Conservation (phyloP, 179 eudicot genomes). For the Spinacia oleracea region DNA sequence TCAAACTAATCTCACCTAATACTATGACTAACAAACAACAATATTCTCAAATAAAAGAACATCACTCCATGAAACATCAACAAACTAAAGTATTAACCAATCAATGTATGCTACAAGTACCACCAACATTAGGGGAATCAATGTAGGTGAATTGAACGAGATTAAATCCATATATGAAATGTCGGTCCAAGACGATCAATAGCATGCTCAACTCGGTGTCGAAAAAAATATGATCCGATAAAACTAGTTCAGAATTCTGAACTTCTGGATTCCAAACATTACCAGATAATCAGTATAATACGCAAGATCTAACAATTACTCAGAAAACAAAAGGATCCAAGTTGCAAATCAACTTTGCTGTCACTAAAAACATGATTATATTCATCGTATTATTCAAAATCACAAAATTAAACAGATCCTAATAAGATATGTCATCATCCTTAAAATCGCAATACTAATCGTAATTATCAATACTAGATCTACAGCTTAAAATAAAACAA, state of each 20-base stretch:
- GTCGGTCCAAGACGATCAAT: neutral
- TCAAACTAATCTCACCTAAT: neutral
- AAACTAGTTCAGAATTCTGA: neutral
- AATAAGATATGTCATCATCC: neutral
- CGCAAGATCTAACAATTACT: neutral
- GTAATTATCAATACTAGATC: constrained; percentile 1
- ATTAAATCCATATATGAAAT: neutral
- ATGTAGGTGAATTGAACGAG: neutral
- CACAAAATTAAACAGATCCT: neutral
- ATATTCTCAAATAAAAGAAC: neutral
- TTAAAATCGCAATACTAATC: neutral
- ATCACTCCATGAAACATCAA: neutral
- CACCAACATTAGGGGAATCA: no score
- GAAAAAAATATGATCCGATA: neutral
- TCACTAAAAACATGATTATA: no score
- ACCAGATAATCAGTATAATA: neutral
- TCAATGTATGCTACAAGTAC: no score
- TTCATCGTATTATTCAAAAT: no score
- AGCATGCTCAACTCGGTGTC: neutral
- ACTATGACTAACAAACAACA: neutral
- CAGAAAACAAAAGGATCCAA: neutral
- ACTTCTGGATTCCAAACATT: neutral
- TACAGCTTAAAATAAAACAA: neutral
- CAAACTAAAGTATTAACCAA: neutral
- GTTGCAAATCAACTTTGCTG: neutral